A percentile compares a stretch with the other conserved stretches of the same genome.
Evolutionary conservation across 2,329 filamentous ascomycete species (phyloP).

Genomic region (Trichoderma sp.): DNA sequence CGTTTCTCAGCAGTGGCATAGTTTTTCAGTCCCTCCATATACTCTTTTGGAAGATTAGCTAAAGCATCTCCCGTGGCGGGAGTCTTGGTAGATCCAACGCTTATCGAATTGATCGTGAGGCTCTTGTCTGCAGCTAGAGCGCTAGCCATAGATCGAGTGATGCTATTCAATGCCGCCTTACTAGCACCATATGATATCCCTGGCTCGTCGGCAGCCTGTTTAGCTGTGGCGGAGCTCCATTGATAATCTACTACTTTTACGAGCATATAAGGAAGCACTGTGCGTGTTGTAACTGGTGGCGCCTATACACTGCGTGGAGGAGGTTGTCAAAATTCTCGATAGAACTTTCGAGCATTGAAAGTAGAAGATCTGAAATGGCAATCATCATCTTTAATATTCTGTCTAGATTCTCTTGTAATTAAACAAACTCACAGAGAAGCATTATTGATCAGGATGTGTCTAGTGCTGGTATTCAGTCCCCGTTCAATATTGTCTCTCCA

Average conservation of each 20-base stretch:
- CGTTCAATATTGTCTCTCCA: background rate
- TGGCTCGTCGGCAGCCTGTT: conserved; percentile 9
- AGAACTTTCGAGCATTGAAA: background rate
- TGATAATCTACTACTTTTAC: conserved; percentile 1
- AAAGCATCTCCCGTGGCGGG: conserved; percentile 6
- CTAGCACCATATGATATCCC: conserved; percentile 1
- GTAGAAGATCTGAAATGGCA: background rate
- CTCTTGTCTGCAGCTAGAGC: conserved; percentile 4
- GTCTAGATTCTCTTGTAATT: background rate
- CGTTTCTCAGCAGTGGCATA: conserved; percentile 15
- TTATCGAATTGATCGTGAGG: conserved; percentile 11
- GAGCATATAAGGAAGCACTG: background rate
- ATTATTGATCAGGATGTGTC: conserved; percentile 12
- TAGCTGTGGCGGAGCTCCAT: conserved; percentile 1
- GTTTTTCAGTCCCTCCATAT: background rate
- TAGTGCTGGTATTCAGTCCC: background rate
- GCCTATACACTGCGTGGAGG: background rate
- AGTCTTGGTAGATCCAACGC: conserved; percentile 6
- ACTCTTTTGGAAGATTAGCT: background rate
- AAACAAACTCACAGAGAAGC: background rate
- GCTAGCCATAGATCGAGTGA: conserved; percentile 6
- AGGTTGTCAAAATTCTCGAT: background rate
- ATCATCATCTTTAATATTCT: background rate
- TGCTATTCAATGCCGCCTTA: conserved; percentile 9
- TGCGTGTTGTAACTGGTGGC: background rate